Conservation (phyloP, 352 stramenopile species). For the Saprolegnia parasitica region DNA sequence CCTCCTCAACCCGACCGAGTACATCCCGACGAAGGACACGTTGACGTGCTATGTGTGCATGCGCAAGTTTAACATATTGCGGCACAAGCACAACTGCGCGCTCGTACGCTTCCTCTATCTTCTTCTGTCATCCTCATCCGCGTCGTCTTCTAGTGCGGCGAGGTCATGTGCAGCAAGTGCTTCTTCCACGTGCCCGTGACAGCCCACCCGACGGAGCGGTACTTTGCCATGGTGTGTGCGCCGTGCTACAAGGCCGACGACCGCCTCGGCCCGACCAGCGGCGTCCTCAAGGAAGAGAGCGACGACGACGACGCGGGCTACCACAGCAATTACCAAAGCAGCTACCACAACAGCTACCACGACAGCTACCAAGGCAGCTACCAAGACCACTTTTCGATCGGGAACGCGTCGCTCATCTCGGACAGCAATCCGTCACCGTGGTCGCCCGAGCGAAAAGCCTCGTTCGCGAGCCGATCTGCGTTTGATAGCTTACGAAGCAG, state of each 20-base stretch:
- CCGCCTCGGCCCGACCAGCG: background rate
- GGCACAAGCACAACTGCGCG: constrained; percentile 84
- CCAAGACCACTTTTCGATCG: background rate
- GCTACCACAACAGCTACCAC: background rate
- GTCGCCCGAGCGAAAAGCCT: background rate
- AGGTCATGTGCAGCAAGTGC: constrained; percentile 83
- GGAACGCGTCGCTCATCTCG: background rate
- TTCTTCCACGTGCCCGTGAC: constrained; percentile 9
- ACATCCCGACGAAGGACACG: constrained; percentile 79
- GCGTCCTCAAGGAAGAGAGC: background rate
- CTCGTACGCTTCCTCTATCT: constrained; percentile 43
- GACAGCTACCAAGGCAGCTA: background rate
- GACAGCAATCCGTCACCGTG: background rate
- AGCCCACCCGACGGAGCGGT: background rate
- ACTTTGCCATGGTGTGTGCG: constrained; percentile 2
- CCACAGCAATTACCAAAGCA: background rate
- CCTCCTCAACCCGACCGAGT: constrained; percentile 55
- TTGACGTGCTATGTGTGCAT: constrained; percentile 84
- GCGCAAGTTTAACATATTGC: constrained; percentile 82
- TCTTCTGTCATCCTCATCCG: background rate
- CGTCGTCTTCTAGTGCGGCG: constrained; percentile 58
- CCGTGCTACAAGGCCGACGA: background rate
- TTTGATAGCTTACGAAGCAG: constrained; percentile 5
- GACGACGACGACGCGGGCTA: background rate
- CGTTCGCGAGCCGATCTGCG: background rate